These are phyloP conservation scores for Exobasidium cylindrosporum DNA, from an alignment of 1,284 basidiomycete species.

Conservation along the genomic window DNA sequence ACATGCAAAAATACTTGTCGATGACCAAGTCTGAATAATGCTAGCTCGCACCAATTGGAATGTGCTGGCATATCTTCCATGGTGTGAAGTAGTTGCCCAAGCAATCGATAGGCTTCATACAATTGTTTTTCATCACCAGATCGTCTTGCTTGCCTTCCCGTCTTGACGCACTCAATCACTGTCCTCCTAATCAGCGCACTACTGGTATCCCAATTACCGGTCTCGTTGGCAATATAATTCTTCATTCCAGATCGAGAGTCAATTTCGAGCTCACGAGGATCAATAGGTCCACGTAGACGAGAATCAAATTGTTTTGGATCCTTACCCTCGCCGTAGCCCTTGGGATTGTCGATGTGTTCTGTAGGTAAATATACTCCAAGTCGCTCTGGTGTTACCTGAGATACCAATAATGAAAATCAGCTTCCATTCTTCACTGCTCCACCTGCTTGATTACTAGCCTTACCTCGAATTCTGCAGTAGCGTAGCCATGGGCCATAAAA, in stretches of 20 bases:
- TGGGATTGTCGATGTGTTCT: constrained; percentile 49
- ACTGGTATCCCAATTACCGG: constrained; percentile 78
- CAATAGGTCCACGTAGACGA: constrained; percentile 72
- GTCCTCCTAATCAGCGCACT: constrained; percentile 75
- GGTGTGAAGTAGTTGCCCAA: constrained; percentile 64
- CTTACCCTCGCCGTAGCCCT: constrained; percentile 68
- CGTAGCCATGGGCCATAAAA: constrained; percentile 60
- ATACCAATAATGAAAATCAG: constrained; percentile 42
- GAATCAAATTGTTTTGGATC: constrained; percentile 71
- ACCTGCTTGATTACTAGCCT: constrained; percentile 61
- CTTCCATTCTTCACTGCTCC: constrained; percentile 54
- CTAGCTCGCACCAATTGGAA: constrained; percentile 59
- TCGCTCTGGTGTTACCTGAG: constrained; percentile 71
- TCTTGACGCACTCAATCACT: constrained; percentile 67
- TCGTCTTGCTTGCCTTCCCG: constrained; percentile 65
- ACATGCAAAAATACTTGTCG: constrained; percentile 82
- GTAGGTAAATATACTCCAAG: constrained; percentile 60
- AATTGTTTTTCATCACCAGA: constrained; percentile 61
- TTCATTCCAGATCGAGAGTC: constrained; percentile 89
- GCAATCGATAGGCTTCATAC: constrained; percentile 64
- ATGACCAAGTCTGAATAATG: constrained; percentile 72
- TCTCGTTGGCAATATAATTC: constrained; percentile 84
- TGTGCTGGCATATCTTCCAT: constrained; percentile 85
- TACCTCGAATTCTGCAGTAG: constrained; percentile 69
- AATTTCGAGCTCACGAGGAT: constrained; percentile 76